phyloP scores from a whole-genome alignment of 352 stramenopile genomes.

The Pythium angustatum region DNA sequence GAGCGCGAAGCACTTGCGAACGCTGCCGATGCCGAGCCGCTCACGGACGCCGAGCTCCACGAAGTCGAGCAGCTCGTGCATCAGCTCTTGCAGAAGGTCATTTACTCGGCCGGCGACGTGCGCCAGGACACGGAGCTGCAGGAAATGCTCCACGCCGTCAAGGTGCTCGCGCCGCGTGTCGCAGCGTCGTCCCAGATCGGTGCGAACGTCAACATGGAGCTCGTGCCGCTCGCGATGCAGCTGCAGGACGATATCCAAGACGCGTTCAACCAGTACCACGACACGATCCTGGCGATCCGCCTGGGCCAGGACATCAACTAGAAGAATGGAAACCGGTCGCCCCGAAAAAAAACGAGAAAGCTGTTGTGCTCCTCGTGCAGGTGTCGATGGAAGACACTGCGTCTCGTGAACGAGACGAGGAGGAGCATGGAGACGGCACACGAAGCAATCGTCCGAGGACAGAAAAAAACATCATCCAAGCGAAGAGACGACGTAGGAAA shows the following conservation, averaged over 20 bases:
- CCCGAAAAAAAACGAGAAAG: conserved; percentile 11
- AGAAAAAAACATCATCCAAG: background rate
- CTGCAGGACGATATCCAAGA: conserved; percentile 90
- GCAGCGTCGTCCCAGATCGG: conserved; percentile 84
- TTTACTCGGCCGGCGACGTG: conserved; percentile 84
- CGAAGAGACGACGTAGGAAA: conserved; percentile 3
- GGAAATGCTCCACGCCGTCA: conserved; percentile 90
- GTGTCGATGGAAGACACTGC: conserved; percentile 21
- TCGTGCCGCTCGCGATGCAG: conserved; percentile 88
- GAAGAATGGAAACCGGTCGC: background rate
- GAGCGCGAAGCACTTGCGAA: conserved; percentile 86
- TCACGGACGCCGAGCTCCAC: conserved; percentile 87
- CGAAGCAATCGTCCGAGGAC: background rate
- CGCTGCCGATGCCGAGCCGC: conserved; percentile 77
- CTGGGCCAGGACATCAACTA: conserved; percentile 69
- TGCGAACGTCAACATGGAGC: conserved; percentile 86
- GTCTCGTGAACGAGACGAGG: background rate
- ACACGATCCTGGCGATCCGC: conserved; percentile 82
- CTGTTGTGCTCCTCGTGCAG: background rate
- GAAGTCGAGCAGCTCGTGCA: conserved; percentile 89
- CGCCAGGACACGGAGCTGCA: conserved; percentile 87
- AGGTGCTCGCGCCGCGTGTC: conserved; percentile 84
- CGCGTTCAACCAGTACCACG: conserved; percentile 91
- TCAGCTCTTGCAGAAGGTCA: conserved; percentile 88
- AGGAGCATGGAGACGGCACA: background rate